Base-by-base conservation (phyloP, 106 monocot genomes). In the Dioscorea alata region DNA sequence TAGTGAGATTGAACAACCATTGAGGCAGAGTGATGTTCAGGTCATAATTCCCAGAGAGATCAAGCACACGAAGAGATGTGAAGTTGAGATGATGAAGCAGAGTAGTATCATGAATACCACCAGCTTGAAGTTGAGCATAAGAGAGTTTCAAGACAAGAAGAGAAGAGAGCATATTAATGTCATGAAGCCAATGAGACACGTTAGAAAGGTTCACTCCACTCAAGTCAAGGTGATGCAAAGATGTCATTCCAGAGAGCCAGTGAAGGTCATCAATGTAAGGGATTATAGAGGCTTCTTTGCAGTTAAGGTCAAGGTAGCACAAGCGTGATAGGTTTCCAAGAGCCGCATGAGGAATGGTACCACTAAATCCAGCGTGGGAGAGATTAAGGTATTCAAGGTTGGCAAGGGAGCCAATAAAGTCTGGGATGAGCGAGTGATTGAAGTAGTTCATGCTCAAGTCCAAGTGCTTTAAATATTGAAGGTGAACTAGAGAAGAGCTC, bases 311-410 rank as follows among this genome's bases (percentile, higher is more conserved):
- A 50, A 66, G 22, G 20, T 20, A 63, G 17, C 33, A 33, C 32
- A 63, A 16, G 28, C 33, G 32, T 9, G 33, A 33, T 14, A 63
- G 63, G n/a, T 63, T 63, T 17, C 75, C 76, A 6, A 84, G 72
- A 59, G 68, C 69, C n/a, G n/a, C n/a, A 50, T 79, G 71, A 64
- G 77, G 77, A 13, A 83, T 50, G 10, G n/a, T 17, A 1, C 83
- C 83, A 52, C 9, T 8, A 9, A 83, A 71, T 0, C 15, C 13
- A n/a, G 70, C 60, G 12, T 4, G 0, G 17, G 71, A 79, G 49
- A 83, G 75, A 19, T 75, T 28, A 16, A 83, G 72, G 33, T 72
- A 68, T 4, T 13, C 54, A 16, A 83, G 25, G 1, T 59, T 68
- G 21, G 48, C 42, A 6, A 83, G 35, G 2, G 66, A 20, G 6